Base-by-base conservation (phyloP, 495 filamentous ascomycete genomes). In the Annulohypoxylon nitens region DNA sequence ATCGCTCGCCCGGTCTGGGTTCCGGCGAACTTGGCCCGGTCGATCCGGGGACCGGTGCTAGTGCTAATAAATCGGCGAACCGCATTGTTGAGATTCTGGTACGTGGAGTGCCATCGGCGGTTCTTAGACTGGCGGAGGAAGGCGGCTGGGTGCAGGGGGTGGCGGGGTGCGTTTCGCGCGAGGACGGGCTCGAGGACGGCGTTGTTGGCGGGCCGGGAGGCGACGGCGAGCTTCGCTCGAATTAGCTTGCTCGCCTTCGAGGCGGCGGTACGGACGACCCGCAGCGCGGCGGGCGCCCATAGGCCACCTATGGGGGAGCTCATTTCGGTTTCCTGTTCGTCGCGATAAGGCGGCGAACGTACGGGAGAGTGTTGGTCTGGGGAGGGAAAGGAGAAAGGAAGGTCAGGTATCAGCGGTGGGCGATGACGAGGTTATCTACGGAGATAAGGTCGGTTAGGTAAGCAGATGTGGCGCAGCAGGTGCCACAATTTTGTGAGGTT, bases 71-170 rank as follows among this genome's bases (percentile, higher is more conserved):
- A 93, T 51, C 86, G 86, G 34, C 89, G 86, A 69, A 88, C 79
- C 23, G 82, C 76, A 47, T 86, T 84, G 61, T 86, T 86, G 68
- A 92, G 81, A 33, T 89, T 86, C 76, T 86, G 87, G 74, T 77
- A 75, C 16, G 86, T 81, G 20, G 90, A 91, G 82, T 90, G 93
- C 86, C 91, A 93, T 75, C 92, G 86, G 53, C 84, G 84, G 67
- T 86, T 88, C 74, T 92, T 92, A 69, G 87, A 85, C 78, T 93
- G 91, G 61, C 90, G 90, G 60, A 96, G 88, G 50, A 88, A 86
- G 7, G 93, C 93, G 25, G 84, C 83, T 4, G 88, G 91, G 76
- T 92, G 90, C 75, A 95, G 83, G 20, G 93, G 92, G 67, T 95
- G 93, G 64, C 88, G 85, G 16, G 88, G 82, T 57, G 82, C 66